Percentiles rank a stretch among this genome's conserved stretches.
phyloP scores from a whole-genome alignment of 2,329 filamentous ascomycete genomes.

The Cladosporium phlei region DNA sequence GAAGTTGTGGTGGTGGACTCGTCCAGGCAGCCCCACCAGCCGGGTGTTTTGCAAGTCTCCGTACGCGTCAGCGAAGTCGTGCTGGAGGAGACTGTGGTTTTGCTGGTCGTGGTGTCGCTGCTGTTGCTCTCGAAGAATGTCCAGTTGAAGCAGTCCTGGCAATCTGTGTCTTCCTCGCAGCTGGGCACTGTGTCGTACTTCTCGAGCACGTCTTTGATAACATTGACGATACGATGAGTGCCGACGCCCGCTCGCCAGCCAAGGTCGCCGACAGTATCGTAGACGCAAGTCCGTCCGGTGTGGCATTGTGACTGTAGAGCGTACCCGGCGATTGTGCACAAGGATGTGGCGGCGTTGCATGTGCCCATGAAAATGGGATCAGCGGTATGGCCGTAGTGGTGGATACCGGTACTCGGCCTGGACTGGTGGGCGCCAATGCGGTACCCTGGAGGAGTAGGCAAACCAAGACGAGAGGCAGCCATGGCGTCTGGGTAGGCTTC shows the following conservation, averaged over 20 bases:
- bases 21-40: constrained; percentile 74
- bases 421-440: constrained; percentile 67
- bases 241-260: constrained; percentile 86
- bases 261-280: constrained; percentile 83
- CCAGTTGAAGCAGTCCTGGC: constrained; percentile 84
- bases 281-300: constrained; percentile 77
- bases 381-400: constrained; percentile 88
- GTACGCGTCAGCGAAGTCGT: constrained; percentile 62
- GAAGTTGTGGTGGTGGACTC: constrained; percentile 11
- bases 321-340: constrained; percentile 85
- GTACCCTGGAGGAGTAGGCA: constrained; percentile 74
- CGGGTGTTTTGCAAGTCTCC: constrained; percentile 78
- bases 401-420: constrained; percentile 68
- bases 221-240: constrained; percentile 80
- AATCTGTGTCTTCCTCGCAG: constrained; percentile 68
- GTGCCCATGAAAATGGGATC: constrained; percentile 90
- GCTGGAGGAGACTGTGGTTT: constrained; percentile 48
- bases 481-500: constrained; percentile 87
- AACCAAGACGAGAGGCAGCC: constrained; percentile 72
- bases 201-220: constrained; percentile 79
- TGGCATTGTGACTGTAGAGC: constrained; percentile 87
- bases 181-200: constrained; percentile 73
- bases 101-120: constrained; percentile 64
- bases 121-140: constrained; percentile 90
- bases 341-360: constrained; percentile 81